Base-by-base conservation (phyloP, 768 basidiomycete genomes). In the Xerocomellus intermedius region DNA sequence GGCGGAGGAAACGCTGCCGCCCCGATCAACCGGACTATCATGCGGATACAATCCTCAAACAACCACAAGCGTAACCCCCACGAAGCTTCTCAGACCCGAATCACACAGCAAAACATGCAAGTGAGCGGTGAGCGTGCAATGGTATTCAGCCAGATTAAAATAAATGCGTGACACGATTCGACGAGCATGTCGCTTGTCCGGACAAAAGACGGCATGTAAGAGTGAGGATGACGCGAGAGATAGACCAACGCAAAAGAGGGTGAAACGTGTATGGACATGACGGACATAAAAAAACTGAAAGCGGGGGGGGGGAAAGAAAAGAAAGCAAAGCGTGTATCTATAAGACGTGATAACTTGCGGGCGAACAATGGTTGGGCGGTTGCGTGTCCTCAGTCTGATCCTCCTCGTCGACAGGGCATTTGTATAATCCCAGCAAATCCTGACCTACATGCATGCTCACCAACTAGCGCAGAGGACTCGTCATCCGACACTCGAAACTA, bases 371-470 rank as follows among this genome's bases (percentile, higher is more conserved):
- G n/a, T n/a, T n/a, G n/a, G n/a, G n/a, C 32, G 9, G 32, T 17
- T 36, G 36, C 42, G 3, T n/a, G 26, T 37, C 39, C 52, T 52
- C 47, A 26, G 9, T 52, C 45, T 57, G 47, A 41, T 47, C 47
- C 35, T 43, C 44, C 32, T 59, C 43, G 35, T 37, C 37, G 14
- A 43, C 24, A 59, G 21, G 16, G 21, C 28, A 19, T 46, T 49
- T 64, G 60, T 65, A 61, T 55, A 35, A 47, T 65, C 56, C 45
- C 39, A n/a, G 16, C 22, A 64, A 59, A 32, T 39, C 57, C 28
- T 41, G 50, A 44, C 48, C 42, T 42, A 67, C 65, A 54, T 54
- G 50, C 48, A 48, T 28, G 52, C 30, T 46, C 39, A 41, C 24
- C 46, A 41, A 53, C 59, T 24, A 55, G 32, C 24, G 5, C 41